Evolutionary conservation across 2,329 filamentous ascomycete genomes (phyloP).

Genomic region (Ascochyta pisi): DNA sequence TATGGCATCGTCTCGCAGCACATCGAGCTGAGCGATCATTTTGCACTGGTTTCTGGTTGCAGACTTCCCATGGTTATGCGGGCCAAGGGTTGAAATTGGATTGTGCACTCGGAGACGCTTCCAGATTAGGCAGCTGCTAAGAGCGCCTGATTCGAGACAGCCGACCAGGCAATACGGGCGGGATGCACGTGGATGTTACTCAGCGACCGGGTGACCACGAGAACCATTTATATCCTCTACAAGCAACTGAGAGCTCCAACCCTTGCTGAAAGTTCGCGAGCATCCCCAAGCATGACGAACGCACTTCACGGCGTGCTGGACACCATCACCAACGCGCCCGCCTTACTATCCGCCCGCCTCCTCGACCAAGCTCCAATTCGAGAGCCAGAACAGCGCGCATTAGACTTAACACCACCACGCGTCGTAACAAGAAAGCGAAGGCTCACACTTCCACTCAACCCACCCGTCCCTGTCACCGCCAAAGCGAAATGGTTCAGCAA

Average conservation of each 20-base stretch:
- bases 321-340: neutral
- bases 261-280: too few species aligned
- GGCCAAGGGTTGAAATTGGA: neutral
- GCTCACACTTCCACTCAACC: neutral
- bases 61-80: neutral
- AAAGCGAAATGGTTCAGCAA: conserved; percentile 1
- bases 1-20: neutral
- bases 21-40: neutral
- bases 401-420: neutral
- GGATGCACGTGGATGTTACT: neutral
- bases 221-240: neutral
- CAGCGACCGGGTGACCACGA: neutral
- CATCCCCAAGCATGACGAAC: neutral
- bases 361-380: neutral
- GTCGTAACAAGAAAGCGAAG: neutral
- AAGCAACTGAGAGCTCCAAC: neutral
- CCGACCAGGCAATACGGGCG: neutral
- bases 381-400: neutral
- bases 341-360: neutral
- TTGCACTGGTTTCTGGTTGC: neutral
- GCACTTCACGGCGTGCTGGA: conserved; percentile 1
- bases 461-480: neutral
- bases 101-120: neutral
- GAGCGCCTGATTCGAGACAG: neutral
- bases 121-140: neutral